phyloP scores from a whole-genome alignment of 1,284 basidiomycete genomes.

The Naganishia cerealis region DNA sequence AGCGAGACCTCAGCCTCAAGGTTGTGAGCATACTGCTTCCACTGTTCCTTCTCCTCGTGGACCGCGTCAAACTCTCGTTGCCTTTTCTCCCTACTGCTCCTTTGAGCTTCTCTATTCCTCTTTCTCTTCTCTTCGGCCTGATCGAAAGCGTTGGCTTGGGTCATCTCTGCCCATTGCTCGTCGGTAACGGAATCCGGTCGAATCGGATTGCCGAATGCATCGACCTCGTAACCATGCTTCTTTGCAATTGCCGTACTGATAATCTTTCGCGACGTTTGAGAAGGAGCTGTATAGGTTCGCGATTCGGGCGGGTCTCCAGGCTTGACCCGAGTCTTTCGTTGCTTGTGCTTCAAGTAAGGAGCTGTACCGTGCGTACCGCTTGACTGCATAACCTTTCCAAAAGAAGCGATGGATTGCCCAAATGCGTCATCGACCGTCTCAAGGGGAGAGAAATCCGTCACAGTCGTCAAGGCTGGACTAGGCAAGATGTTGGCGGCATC shows the following conservation, averaged over 20 bases:
- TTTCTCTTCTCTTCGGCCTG: conserved; percentile 26
- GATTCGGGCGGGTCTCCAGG: conserved; percentile 21
- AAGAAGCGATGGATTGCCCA: background rate
- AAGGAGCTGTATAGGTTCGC: conserved; percentile 24
- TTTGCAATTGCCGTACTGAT: conserved; percentile 27
- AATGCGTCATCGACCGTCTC: conserved; percentile 1
- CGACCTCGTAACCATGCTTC: conserved; percentile 19
- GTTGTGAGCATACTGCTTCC: conserved; percentile 7
- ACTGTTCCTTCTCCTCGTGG: conserved; percentile 11
- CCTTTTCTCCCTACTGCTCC: conserved; percentile 19
- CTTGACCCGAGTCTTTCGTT: conserved; percentile 24
- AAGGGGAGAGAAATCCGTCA: conserved; percentile 15
- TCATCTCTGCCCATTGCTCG: conserved; percentile 26
- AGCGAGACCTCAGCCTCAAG: conserved; percentile 6
- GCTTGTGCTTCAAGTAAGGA: conserved; percentile 12
- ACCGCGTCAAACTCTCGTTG: conserved; percentile 17
- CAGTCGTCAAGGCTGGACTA: conserved; percentile 8
- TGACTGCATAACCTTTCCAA: background rate
- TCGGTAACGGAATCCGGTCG: conserved; percentile 17
- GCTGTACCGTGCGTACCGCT: background rate
- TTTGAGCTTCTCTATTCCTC: conserved; percentile 26
- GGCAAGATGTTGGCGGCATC: conserved; percentile 15
- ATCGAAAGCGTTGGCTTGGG: conserved; percentile 2
- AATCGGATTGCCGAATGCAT: conserved; percentile 21
- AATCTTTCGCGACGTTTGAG: conserved; percentile 22